These are phyloP conservation scores for Glutinoglossum americanum DNA, from an alignment of 495 filamentous ascomycete genomes.

Conservation along the genomic window DNA sequence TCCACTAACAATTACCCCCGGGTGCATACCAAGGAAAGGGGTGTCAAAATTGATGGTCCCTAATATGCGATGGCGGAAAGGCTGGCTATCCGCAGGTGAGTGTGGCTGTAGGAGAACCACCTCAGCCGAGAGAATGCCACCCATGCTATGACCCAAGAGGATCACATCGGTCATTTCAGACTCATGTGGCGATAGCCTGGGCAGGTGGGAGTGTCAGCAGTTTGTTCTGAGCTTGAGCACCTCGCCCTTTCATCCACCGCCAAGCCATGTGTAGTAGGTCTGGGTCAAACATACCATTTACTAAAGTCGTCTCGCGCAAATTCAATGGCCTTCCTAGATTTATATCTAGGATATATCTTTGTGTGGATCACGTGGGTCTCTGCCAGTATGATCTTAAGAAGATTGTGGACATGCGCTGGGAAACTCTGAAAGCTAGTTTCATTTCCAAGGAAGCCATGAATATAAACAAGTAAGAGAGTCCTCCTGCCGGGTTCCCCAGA, in stretches of 20 bases:
- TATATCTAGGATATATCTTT: slow-evolving; percentile 82
- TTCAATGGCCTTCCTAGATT: slow-evolving; percentile 52
- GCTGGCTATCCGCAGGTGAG: slow-evolving; percentile 10
- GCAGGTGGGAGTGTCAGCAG: not conserved
- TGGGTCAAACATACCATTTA: slow-evolving; percentile 33
- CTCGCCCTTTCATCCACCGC: not conserved
- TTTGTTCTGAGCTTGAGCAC: not conserved
- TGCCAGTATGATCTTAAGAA: slow-evolving; percentile 41
- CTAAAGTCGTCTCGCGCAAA: slow-evolving; percentile 65
- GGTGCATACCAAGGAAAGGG: slow-evolving; percentile 75
- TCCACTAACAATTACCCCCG: slow-evolving; percentile 61
- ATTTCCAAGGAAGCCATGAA: slow-evolving; percentile 87
- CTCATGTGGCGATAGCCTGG: slow-evolving; percentile 57
- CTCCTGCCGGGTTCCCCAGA: slow-evolving; percentile 18
- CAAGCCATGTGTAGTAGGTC: not conserved
- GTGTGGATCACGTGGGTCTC: slow-evolving; percentile 67
- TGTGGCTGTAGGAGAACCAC: slow-evolving; percentile 38
- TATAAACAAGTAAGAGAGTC: slow-evolving; percentile 57
- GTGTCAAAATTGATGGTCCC: slow-evolving; percentile 74
- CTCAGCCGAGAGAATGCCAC: slow-evolving; percentile 65
- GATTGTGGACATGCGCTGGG: slow-evolving; percentile 66
- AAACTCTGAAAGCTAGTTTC: slow-evolving; percentile 76
- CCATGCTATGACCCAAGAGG: slow-evolving; percentile 77
- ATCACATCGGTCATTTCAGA: slow-evolving; percentile 54
- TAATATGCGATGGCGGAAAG: slow-evolving; percentile 54